phyloP scores from a whole-genome alignment of 177 flowering plant genomes.

The Vitis hybrid region DNA sequence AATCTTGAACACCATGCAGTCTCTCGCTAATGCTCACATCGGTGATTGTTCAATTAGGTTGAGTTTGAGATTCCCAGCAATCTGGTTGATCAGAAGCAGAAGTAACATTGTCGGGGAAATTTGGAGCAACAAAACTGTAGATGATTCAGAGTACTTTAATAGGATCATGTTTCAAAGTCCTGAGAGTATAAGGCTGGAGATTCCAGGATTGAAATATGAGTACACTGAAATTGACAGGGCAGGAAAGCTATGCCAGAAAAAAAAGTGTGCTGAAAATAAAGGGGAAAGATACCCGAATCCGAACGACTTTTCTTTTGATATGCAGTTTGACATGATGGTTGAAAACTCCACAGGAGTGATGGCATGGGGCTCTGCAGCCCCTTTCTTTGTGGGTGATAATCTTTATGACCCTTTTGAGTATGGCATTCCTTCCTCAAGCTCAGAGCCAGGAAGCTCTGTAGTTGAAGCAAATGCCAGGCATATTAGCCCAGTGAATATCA shows the following conservation, averaged over 20 bases:
- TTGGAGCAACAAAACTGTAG: constrained; percentile 48
- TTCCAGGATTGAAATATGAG: constrained; percentile 41
- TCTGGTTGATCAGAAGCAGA: constrained; percentile 38
- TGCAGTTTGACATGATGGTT: constrained; percentile 47
- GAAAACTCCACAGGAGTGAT: constrained; percentile 13
- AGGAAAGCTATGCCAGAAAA: constrained; percentile 31
- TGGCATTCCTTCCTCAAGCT: too few relatives aligned
- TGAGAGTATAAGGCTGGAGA: not conserved
- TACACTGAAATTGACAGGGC: constrained; percentile 40
- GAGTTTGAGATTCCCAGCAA: constrained; percentile 39
- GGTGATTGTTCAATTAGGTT: constrained; percentile 58
- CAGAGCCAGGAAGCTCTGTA: not conserved
- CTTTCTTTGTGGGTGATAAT: constrained; percentile 41
- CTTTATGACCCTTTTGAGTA: constrained; percentile 12
- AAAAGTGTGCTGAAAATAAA: constrained; percentile 14
- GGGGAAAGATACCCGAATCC: constrained; percentile 40
- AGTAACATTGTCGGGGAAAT: constrained; percentile 39
- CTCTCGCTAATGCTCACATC: constrained; percentile 31
- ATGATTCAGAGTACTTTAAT: constrained; percentile 45
- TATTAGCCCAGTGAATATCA: constrained; percentile 34
- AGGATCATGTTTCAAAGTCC: constrained; percentile 23
- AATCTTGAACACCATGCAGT: constrained; percentile 22
- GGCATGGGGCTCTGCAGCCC: constrained; percentile 36
- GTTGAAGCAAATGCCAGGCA: constrained; percentile 1
- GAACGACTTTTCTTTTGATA: constrained; percentile 30